Base-by-base conservation (phyloP, 306 rosid species). In the Vicia villosa region DNA sequence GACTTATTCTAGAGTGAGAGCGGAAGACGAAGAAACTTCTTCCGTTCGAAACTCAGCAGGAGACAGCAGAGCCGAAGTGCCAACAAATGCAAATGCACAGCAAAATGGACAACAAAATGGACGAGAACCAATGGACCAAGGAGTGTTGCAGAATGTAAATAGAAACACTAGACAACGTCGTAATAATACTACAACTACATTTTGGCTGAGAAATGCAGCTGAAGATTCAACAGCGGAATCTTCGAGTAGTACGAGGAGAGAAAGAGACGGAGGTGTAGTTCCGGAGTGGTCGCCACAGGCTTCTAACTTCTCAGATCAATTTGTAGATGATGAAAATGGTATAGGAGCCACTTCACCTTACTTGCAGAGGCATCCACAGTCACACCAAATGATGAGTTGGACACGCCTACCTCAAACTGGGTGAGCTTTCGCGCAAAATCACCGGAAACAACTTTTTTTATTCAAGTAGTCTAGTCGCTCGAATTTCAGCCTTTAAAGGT, bases 141-240 rank as follows among this genome's bases (percentile, higher is more conserved):
- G 78, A 72, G 72, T 9, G 46, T 36, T 68, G 40, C 91, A 52
- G 79, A 75, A 52, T 42, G 77, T 24, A 64, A 83, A 40, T 17
- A 79, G 80, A 69, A 76, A 80, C 51, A 54, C 70, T 45, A 72
- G 28, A 49, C 79, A 66, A 42, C 86, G 63, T 32, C 11, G 68
- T 46, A 52, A 52, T 49, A 75, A 81, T 58, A 24, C 78, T 41
- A 43, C 82, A 32, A 45, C 82, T 22, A 50, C 82, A 30, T 28
- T 54, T 21, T 78, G 73, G 81, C 74, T 83, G 72, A 81, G 75
- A 56, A 55, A 46, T 55, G 80, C 79, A 36, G 87, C 87, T 51
- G 98, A 92, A 73, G 95, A 89, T 73, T 87, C 96, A 20, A 86
- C 91, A 6, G 90, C 96, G 4, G 98, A 92, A 80, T 92, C 98